Base-by-base conservation (phyloP, 371 early-diverging fungal genomes). In the Circinella minor region DNA sequence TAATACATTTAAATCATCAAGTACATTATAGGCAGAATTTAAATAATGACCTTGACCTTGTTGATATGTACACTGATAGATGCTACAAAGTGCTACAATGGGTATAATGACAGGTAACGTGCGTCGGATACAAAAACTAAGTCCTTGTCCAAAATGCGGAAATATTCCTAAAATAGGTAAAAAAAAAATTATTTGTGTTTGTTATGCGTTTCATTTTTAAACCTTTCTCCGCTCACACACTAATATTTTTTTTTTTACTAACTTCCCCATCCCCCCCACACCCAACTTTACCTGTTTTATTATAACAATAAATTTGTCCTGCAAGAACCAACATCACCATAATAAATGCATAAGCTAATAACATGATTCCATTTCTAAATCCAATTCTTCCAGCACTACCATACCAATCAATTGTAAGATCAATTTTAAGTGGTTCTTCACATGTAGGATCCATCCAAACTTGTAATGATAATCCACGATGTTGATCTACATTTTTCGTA, bases 341-440 rank as follows among this genome's bases (percentile, higher is more conserved):
- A 10, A 91, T 77, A 71, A 90, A 91, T 1, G 91, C 82, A 68
- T 92, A 85, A 0, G 89, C 86, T 14, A 90, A 80, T 36, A 92
- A 73, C 61, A 91, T 89, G 71, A 92, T 91, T 14, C 92, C 89
- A 62, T 92, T 89, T 37, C 94, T 81, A 69, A 91, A 91, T 8
- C 92, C 86, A 38, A 90, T 72, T 20, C 92, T 86, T 57, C 91
- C 91, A 46, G 92, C 76, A 67, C 92, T 90, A 17, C 92, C 91
- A 73, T 92, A 93, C 87, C 84, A 89, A 77, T 93, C 91, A 36
- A 93, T 81, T 1, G 77, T 72, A 36, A 93, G 69, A 36, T 84
- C 81, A 6, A 94, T 37, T 5, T 82, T 74, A 13, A 89, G 59
- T 0, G 88, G 88, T 3, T 84, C 76, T 14, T 81, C 70, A 46